These are phyloP conservation scores for Waltiozyma sp. DNA, from an alignment of 1,139 yeast species.

Conservation along the genomic window DNA sequence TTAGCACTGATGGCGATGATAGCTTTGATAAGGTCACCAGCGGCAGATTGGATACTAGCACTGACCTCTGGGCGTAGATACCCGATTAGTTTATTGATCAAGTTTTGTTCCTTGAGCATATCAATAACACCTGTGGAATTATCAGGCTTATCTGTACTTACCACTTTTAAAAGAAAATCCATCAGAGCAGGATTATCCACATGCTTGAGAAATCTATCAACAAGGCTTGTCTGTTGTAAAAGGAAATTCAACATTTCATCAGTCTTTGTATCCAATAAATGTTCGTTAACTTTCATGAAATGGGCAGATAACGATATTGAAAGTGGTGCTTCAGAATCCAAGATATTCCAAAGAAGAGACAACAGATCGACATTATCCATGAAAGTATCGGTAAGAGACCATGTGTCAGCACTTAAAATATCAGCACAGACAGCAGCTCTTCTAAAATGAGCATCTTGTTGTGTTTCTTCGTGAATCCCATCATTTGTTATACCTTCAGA, in stretches of 20 bases:
- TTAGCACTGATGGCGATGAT: slow-evolving; percentile 89
- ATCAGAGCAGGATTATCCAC: slow-evolving; percentile 61
- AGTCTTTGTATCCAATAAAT: slow-evolving; percentile 78
- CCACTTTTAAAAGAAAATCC: slow-evolving; percentile 56
- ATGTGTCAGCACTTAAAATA: slow-evolving; percentile 81
- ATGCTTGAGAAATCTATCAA: slow-evolving; percentile 43
- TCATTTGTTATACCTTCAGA: slow-evolving; percentile 22
- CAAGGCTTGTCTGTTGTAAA: slow-evolving; percentile 38
- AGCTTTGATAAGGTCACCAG: slow-evolving; percentile 91
- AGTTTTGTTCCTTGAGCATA: slow-evolving; percentile 36
- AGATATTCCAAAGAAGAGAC: slow-evolving; percentile 65
- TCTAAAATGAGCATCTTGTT: slow-evolving; percentile 47
- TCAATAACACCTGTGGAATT: slow-evolving; percentile 53
- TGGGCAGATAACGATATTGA: slow-evolving; percentile 73
- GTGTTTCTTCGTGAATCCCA: slow-evolving; percentile 30
- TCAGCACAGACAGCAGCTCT: slow-evolving; percentile 87
- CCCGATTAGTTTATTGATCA: slow-evolving; percentile 42
- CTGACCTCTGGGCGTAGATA: slow-evolving; percentile 39
- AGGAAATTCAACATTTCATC: slow-evolving; percentile 65
- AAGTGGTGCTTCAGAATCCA: slow-evolving; percentile 55
- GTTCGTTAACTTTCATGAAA: slow-evolving; percentile 92
- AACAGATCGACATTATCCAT: slow-evolving; percentile 64
- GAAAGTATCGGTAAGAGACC: slow-evolving; percentile 88
- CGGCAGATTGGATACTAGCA: slow-evolving; percentile 77
- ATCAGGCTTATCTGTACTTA: slow-evolving; percentile 57